Evolutionary conservation across 495 filamentous ascomycete species (phyloP), one percentile per base, ranked within the genome.

Genomic region (Haplographium delicatum): DNA sequence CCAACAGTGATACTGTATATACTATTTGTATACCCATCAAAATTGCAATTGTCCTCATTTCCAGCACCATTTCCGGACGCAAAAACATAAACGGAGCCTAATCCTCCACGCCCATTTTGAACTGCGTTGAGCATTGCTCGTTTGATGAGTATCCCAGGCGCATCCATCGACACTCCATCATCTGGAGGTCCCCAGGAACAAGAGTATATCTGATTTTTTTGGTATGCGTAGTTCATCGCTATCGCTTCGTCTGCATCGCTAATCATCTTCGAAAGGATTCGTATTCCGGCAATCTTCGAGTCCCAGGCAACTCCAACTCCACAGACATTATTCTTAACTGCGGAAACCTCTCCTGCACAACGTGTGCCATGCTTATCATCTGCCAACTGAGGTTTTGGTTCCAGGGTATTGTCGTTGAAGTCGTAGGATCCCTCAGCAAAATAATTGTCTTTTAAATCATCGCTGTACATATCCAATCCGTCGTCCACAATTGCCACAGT

Each of bases 1-100:
- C 94, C 93, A 25, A 97, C 90, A 1, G 91, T 95, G 59, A 98
- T 89, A 62, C 88, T 95, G 75, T 97, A 98, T 49, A 98, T 98
- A 62, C 89, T 95, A 70, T 98, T 98, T 56, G 94, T 97, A 66
- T 98, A 98, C 9, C 93, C 93, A 62, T 98, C 93, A 61, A 97
- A 98, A 64, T 98, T 98, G 78, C 93, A 98, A 69, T 98, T 96
- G 63, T 98, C 93, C 33, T 85, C 91, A 40, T 62, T 76, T n/a
- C 69, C 66, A 20, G 90, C 94, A 28, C 93, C 93, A 62, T 98
- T 98, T 49, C 93, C 93, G 54, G 91, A 93, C 15, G 93, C 93
- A 67, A 98, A 98, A 41, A 98, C 93, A 58, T 89, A 98, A 53
- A 98, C 84, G 10, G 89, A 93, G n/a, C 93, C 93, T 47, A 79